Evolutionary conservation across 495 filamentous ascomycete species (phyloP).

Genomic region (Talaromyces trachyspermus): DNA sequence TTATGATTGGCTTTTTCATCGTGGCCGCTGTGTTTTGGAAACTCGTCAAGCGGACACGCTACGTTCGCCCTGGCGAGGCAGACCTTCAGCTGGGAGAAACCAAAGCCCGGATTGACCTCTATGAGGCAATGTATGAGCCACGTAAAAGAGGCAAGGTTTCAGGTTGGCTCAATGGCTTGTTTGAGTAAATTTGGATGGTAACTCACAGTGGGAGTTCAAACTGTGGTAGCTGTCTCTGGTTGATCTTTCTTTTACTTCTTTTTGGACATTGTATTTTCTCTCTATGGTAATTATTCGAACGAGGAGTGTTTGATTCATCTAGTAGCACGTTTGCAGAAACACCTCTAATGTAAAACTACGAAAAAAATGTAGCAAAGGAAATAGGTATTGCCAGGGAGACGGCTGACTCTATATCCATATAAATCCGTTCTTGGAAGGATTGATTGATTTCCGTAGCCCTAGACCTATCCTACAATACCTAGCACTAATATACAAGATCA

Average conservation of each 20-base stretch:
- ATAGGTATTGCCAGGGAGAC: too few species aligned
- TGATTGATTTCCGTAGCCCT: background rate
- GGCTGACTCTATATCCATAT: too few species aligned
- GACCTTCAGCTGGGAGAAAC: constrained; percentile 25
- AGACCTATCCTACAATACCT: background rate
- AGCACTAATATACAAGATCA: constrained; percentile 7
- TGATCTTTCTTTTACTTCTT: too few species aligned
- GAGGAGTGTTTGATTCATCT: background rate
- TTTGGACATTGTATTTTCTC: background rate
- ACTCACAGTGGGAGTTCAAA: background rate
- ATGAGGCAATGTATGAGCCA: constrained; percentile 30
- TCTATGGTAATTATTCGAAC: background rate
- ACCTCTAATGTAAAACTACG: too few species aligned
- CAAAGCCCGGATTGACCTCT: constrained; percentile 57
- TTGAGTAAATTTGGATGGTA: constrained; percentile 8
- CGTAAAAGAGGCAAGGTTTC: constrained; percentile 12
- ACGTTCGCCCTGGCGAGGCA: constrained; percentile 28
- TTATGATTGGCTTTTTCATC: constrained; percentile 41
- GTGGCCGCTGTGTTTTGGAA: constrained; percentile 49
- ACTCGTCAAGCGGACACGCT: constrained; percentile 38
- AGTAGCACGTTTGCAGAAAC: too few species aligned
- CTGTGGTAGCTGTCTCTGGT: background rate
- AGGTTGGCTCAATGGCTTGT: constrained; percentile 10
- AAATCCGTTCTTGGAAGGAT: too few species aligned
- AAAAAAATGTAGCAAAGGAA: too few species aligned